phyloP scores from a whole-genome alignment of 352 stramenopile species.

The Phytophthora citricola region DNA sequence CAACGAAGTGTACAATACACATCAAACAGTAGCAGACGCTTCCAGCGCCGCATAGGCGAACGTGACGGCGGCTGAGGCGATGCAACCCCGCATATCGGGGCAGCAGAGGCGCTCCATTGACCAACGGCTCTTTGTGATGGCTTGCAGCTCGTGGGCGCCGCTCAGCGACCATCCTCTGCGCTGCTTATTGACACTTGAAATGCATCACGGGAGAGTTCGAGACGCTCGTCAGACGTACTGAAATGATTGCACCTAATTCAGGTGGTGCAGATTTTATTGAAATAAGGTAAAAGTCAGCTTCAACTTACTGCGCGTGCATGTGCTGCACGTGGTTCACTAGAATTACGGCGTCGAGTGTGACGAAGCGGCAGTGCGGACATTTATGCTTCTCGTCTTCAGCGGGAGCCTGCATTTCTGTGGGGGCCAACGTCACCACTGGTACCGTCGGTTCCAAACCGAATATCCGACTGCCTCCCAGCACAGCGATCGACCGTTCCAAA shows the following conservation, averaged over 20 bases:
- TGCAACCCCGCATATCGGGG: neutral
- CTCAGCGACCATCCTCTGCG: constrained; percentile 15
- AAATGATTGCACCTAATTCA: constrained; percentile 12
- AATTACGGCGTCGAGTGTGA: constrained; percentile 60
- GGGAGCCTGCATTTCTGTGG: constrained; percentile 1
- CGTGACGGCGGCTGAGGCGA: neutral
- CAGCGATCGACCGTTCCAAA: constrained; percentile 16
- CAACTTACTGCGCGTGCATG: constrained; percentile 53
- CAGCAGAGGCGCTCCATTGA: constrained; percentile 3
- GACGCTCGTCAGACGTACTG: constrained; percentile 5
- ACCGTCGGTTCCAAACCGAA: constrained; percentile 33
- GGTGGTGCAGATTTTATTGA: constrained; percentile 12
- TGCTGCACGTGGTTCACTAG: constrained; percentile 84
- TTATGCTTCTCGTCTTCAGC: constrained; percentile 44
- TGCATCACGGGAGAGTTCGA: constrained; percentile 13
- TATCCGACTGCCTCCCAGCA: constrained; percentile 36
- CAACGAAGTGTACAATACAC: constrained; percentile 22
- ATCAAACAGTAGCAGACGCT: constrained; percentile 21
- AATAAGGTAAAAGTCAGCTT: constrained; percentile 10
- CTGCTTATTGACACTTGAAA: constrained; percentile 14
- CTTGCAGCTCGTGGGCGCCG: constrained; percentile 20
- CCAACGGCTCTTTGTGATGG: constrained; percentile 1
- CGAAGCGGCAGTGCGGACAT: constrained; percentile 75
- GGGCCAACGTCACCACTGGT: constrained; percentile 29
- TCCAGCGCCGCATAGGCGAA: constrained; percentile 9